These are phyloP conservation scores for Chamaenerion angustifolium DNA, from an alignment of 345 rosid species.

Conservation along the genomic window DNA sequence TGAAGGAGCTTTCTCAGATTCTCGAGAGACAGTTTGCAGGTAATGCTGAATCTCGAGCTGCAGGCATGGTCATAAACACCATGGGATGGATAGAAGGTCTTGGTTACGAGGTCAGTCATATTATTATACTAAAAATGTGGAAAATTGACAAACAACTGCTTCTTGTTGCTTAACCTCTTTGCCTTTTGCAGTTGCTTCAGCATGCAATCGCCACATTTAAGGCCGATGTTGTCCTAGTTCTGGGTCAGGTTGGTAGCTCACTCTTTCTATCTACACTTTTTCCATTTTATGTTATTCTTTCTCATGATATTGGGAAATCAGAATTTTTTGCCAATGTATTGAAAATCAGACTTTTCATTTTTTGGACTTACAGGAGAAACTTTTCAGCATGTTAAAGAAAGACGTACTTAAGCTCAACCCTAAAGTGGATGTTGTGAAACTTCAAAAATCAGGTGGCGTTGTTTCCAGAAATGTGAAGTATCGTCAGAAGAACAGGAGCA, in stretches of 20 bases:
- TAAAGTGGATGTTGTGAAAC: slow-evolving; percentile 77
- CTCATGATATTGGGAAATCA: no score
- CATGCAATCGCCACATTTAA: slow-evolving; percentile 72
- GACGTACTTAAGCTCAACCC: slow-evolving; percentile 54
- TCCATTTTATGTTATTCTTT: no score
- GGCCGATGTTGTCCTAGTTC: slow-evolving; percentile 75
- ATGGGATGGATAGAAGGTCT: slow-evolving; percentile 95
- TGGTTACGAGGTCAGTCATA: slow-evolving; percentile 55
- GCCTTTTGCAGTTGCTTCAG: slow-evolving; percentile 51
- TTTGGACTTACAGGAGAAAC: slow-evolving; percentile 67
- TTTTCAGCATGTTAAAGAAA: slow-evolving; percentile 73
- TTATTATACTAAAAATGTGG: not conserved
- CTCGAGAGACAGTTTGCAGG: slow-evolving; percentile 67
- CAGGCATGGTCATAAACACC: slow-evolving; percentile 91
- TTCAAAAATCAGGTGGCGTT: slow-evolving; percentile 84
- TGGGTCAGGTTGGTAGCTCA: slow-evolving; percentile 51
- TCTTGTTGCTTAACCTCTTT: not conserved
- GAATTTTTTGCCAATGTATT: no score
- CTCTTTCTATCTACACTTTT: not conserved
- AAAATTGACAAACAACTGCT: not conserved
- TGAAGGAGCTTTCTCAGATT: slow-evolving; percentile 74
- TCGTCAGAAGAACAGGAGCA: slow-evolving; percentile 54
- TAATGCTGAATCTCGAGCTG: slow-evolving; percentile 62
- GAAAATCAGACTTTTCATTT: not conserved
- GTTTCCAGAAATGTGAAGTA: slow-evolving; percentile 51